Base-by-base conservation (phyloP, 164 flowering plant species). In the Vitis cinerea region DNA sequence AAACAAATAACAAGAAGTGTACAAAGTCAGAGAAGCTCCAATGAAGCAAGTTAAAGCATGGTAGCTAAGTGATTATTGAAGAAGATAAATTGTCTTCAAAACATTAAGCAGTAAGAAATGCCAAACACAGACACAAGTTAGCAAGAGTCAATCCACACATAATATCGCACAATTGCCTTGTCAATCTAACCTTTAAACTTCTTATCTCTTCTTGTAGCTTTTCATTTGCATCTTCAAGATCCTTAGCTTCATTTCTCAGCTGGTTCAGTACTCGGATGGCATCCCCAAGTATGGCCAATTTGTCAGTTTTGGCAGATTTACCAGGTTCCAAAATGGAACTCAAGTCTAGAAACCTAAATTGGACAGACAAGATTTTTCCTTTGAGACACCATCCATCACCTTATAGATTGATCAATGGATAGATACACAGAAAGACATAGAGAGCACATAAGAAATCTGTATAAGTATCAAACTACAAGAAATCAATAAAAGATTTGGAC, bases 251-350 rank as follows among this genome's bases (percentile, higher is more conserved):
- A 73, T 53, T 65, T 57, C 72, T 82, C 10, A 86, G 82, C 58
- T 84, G 86, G 50, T 66, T 83, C 74, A 88, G 59, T 63, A 80
- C 79, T 62, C 82, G 79, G 48, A 81, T 79, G 44, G 92, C 87
- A 78, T 88, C 87, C 69, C 75, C 82, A 65, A 88, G 76, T 48
- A 88, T 75, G 13, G 81, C 77, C 1, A 80, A 61, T 60, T 84
- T 86, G 66, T 86, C 89, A 54, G 77, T 75, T 74, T 77, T 86
- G 15, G 79, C 77, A 63, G 86, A 80, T 61, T 83, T 80, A 31
- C 78, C 85, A 10, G 87, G 86, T 69, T 86, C 88, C 80, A 88
- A 74, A 70, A 80, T 62, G 50, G 85, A 77, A 71, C 86, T 83
- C 75, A 88, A 75, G 61, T 86, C 88, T 57, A 59, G 16, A 72